Evolutionary conservation across 2,329 filamentous ascomycete genomes (phyloP).

Genomic region (Verticillium longisporum): DNA sequence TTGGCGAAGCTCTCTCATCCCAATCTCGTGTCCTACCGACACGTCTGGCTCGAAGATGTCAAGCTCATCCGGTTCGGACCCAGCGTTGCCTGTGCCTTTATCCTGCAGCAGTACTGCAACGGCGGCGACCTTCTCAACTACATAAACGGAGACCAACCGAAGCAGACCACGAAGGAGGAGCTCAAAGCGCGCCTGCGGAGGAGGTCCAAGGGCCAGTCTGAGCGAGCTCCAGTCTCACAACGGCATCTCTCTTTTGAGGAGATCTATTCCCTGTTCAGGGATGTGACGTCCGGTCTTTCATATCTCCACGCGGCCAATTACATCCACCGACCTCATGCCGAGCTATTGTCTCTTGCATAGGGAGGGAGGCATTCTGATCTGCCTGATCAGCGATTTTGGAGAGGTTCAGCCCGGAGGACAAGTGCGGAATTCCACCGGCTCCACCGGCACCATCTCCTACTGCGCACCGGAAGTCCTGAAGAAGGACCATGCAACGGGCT

Average conservation of each 20-base stretch:
- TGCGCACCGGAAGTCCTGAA: conserved; percentile 91
- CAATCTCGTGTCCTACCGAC: conserved; percentile 92
- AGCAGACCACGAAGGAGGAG: conserved; percentile 68
- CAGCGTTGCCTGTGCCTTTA: conserved; percentile 89
- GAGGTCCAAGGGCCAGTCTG: conserved; percentile 69
- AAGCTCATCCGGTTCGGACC: conserved; percentile 81
- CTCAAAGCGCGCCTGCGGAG: conserved; percentile 83
- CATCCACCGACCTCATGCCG: conserved; percentile 93
- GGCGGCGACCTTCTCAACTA: conserved; percentile 84
- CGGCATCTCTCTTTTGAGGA: conserved; percentile 67
- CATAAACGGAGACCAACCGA: conserved; percentile 62
- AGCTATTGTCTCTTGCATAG: conserved; percentile 88
- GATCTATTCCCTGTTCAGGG: conserved; percentile 93
- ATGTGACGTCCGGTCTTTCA: conserved; percentile 85
- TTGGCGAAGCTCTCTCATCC: conserved; percentile 88
- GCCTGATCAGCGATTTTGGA: conserved; percentile 95
- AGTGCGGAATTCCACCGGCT: conserved; percentile 80
- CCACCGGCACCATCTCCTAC: conserved; percentile 94
- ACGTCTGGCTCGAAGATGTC: conserved; percentile 93
- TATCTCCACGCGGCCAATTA: conserved; percentile 89
- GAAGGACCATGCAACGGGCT: conserved; percentile 54
- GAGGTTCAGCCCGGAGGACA: conserved; percentile 85
- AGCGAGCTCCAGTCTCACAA: conserved; percentile 39
- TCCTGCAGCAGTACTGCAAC: conserved; percentile 97
- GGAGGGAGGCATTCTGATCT: conserved; percentile 63